Evolutionary conservation across 163 green algal genomes (phyloP).

Genomic region (Prototheca stagnorum): DNA sequence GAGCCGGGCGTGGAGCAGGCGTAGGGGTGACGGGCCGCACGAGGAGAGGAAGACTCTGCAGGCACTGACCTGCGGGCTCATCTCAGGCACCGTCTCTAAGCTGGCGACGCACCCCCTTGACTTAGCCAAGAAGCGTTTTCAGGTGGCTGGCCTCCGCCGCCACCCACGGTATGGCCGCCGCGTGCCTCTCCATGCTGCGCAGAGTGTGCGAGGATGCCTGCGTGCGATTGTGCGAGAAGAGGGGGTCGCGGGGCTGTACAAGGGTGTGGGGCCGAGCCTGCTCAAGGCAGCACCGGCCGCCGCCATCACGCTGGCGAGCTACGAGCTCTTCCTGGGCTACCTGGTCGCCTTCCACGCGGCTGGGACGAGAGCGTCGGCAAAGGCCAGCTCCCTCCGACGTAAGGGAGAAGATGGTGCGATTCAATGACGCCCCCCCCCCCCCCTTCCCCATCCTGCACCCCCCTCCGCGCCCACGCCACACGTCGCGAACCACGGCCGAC

Average conservation of each 20-base stretch:
- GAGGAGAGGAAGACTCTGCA: conserved; percentile 4
- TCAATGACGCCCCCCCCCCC: neutral
- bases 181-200: conserved; percentile 13
- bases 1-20: conserved; percentile 13
- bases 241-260: conserved; percentile 51
- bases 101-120: conserved; percentile 80
- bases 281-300: conserved; percentile 75
- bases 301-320: conserved; percentile 81
- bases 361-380: too few species aligned
- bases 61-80: conserved; percentile 50
- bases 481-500: too few species aligned
- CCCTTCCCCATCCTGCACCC: too few species aligned
- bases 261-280: conserved; percentile 45
- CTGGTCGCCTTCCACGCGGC: neutral
- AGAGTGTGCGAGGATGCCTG: conserved; percentile 17
- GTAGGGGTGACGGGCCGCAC: too few species aligned
- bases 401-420: neutral
- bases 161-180: conserved; percentile 32
- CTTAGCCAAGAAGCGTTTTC: conserved; percentile 92
- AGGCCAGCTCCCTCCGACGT: too few species aligned
- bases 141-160: conserved; percentile 42
- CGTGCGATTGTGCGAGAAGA: conserved; percentile 21
- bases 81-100: conserved; percentile 57
- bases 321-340: conserved; percentile 46
- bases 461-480: too few species aligned